Percentiles rank a stretch among this genome's conserved stretches.
These are phyloP conservation scores for Phylloporus sp. DNA, from an alignment of 768 basidiomycete genomes.

Conservation along the genomic window DNA sequence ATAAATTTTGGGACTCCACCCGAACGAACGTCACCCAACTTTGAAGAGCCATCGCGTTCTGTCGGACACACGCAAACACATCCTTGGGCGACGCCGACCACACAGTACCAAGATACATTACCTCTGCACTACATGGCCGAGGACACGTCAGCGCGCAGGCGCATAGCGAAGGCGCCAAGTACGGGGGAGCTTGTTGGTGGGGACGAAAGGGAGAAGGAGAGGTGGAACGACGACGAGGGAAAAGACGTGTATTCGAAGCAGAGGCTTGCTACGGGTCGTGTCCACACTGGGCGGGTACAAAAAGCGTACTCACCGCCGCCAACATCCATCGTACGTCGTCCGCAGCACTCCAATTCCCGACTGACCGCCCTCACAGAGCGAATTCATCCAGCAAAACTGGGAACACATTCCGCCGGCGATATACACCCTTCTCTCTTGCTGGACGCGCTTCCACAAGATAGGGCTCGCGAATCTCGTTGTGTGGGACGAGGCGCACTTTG, in stretches of 20 bases:
- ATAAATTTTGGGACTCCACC: conserved; percentile 64
- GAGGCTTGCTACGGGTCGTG: conserved; percentile 34
- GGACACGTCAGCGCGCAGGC: conserved; percentile 45
- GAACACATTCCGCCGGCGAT: conserved; percentile 75
- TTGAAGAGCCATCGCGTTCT: conserved; percentile 55
- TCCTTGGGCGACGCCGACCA: conserved; percentile 25
- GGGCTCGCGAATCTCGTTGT: conserved; percentile 83
- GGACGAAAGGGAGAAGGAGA: conserved; percentile 24
- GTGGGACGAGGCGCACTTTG: conserved; percentile 99
- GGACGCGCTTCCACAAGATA: conserved; percentile 92
- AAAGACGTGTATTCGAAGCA: conserved; percentile 62
- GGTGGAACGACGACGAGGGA: conserved; percentile 54
- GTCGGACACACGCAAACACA: conserved; percentile 28
- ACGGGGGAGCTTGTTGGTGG: conserved; percentile 29
- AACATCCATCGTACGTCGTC: conserved; percentile 52
- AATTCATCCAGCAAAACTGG: conserved; percentile 76
- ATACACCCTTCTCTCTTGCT: conserved; percentile 92
- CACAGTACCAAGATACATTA: conserved; percentile 38
- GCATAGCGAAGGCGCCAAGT: conserved; percentile 37
- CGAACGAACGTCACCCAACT: conserved; percentile 40
- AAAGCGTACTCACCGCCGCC: conserved; percentile 61
- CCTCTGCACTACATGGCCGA: conserved; percentile 53
- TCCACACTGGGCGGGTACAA: conserved; percentile 59
- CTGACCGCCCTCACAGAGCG: conserved; percentile 42
- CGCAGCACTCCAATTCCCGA: conserved; percentile 1